These are phyloP conservation scores for Uronychia binucleata DNA, from an alignment of 73 alveolate species.

Conservation along the genomic window DNA sequence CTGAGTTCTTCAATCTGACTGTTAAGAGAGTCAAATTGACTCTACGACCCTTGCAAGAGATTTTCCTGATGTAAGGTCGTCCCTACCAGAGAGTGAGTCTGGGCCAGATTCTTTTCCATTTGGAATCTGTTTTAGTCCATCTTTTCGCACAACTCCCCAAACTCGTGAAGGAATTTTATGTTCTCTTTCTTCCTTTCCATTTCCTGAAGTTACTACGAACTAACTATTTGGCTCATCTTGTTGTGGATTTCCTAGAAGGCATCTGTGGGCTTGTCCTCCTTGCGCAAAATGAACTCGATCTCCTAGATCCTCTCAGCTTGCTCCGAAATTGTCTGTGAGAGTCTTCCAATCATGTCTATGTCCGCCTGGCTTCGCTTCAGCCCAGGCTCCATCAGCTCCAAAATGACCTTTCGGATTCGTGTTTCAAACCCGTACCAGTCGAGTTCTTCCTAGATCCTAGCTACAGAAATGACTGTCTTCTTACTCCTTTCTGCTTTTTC, in stretches of 20 bases:
- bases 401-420: slow-evolving; percentile 9
- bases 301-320: neutral
- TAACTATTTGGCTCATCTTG: neutral
- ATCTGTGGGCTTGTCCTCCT: neutral
- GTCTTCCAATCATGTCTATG: neutral
- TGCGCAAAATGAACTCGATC: neutral
- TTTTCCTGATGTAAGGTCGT: too few relatives aligned
- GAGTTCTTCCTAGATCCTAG: neutral
- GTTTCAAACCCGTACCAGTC: slow-evolving; percentile 42
- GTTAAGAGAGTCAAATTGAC: neutral
- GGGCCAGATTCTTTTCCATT: neutral
- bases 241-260: neutral
- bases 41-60: too few relatives aligned
- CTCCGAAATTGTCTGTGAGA: neutral
- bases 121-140: neutral
- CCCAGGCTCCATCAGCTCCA: slow-evolving; percentile 12
- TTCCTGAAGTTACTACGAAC: neutral
- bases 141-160: neutral
- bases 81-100: neutral
- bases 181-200: neutral
- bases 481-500: too few relatives aligned
- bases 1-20: neutral
- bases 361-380: slow-evolving; percentile 14
- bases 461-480: too few relatives aligned
- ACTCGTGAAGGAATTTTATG: neutral